phyloP scores from a whole-genome alignment of 805 yeast genomes.

The Scheffersomyces ergatensis region DNA sequence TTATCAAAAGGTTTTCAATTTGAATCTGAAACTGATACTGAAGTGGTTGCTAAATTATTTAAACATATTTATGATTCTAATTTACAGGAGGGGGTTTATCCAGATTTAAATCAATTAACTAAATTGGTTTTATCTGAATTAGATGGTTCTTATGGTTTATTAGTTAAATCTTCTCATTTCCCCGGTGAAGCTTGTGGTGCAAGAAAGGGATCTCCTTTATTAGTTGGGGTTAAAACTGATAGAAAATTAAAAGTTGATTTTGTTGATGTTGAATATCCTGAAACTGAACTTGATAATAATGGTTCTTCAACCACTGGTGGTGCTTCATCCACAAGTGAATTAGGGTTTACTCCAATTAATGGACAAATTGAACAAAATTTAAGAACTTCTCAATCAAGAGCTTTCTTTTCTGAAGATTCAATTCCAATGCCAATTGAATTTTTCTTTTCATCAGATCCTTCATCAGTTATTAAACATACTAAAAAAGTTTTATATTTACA shows the following conservation, averaged over 20 bases:
- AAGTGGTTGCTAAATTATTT: constrained; percentile 93
- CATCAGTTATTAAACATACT: constrained; percentile 95
- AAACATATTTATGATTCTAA: constrained; percentile 85
- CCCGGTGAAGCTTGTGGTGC: constrained; percentile 97
- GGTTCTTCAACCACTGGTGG: constrained; percentile 12
- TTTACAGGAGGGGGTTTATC: constrained; percentile 65
- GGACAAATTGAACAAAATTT: constrained; percentile 55
- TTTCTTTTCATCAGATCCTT: constrained; percentile 94
- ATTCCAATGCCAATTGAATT: constrained; percentile 92
- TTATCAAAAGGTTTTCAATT: constrained; percentile 75
- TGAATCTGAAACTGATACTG: constrained; percentile 95
- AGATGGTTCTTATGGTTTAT: constrained; percentile 96
- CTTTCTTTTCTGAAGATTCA: constrained; percentile 92
- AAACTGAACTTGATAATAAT: constrained; percentile 28
- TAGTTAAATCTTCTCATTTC: constrained; percentile 86
- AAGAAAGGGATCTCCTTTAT: constrained; percentile 95
- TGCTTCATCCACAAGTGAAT: constrained; percentile 16
- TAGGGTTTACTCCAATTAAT: constrained; percentile 50
- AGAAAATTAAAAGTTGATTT: constrained; percentile 94
- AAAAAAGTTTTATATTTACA: constrained; percentile 94
- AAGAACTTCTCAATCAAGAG: constrained; percentile 92
- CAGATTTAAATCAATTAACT: constrained; percentile 89
- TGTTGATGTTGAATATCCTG: constrained; percentile 97
- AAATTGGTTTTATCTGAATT: constrained; percentile 89
- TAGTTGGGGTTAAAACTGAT: constrained; percentile 96